These are phyloP conservation scores for Solanum peruvianum DNA, from an alignment of 257 asterid genomes.

Conservation along the genomic window DNA sequence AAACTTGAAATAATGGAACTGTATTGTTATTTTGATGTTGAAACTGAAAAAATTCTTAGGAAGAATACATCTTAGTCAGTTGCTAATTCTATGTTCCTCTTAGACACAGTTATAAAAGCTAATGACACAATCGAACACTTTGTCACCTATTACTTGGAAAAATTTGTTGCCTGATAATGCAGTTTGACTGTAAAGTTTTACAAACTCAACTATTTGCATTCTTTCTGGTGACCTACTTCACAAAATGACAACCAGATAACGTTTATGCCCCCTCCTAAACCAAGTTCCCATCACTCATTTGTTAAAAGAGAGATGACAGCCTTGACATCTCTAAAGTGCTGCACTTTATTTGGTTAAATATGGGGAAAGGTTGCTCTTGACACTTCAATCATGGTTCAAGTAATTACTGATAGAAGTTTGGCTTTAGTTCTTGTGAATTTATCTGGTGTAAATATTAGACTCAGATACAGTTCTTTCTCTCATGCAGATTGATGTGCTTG, in stretches of 20 bases:
- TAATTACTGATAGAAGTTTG: not conserved
- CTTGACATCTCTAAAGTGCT: not conserved
- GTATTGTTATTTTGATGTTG: not conserved
- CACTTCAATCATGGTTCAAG: not conserved
- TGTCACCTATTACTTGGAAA: not conserved
- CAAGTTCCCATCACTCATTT: not conserved
- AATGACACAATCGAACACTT: not conserved
- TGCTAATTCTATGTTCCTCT: not conserved
- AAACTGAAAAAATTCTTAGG: not conserved
- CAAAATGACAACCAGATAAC: not conserved
- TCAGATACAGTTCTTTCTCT: not conserved
- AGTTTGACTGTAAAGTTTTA: not conserved
- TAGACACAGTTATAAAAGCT: not conserved
- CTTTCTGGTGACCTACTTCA: not conserved
- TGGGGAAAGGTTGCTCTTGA: not conserved
- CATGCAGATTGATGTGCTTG: slow-evolving; percentile 94
- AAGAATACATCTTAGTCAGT: not conserved
- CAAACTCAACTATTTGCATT: not conserved
- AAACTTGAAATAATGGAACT: not conserved
- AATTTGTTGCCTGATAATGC: not conserved
- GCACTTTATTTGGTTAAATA: not conserved
- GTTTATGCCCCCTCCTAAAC: not conserved
- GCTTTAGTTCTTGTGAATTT: not conserved
- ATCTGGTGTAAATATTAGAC: not conserved
- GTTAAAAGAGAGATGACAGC: not conserved